These are phyloP conservation scores for Calonectria honghensis DNA, from an alignment of 2,329 filamentous ascomycete genomes.

Conservation along the genomic window DNA sequence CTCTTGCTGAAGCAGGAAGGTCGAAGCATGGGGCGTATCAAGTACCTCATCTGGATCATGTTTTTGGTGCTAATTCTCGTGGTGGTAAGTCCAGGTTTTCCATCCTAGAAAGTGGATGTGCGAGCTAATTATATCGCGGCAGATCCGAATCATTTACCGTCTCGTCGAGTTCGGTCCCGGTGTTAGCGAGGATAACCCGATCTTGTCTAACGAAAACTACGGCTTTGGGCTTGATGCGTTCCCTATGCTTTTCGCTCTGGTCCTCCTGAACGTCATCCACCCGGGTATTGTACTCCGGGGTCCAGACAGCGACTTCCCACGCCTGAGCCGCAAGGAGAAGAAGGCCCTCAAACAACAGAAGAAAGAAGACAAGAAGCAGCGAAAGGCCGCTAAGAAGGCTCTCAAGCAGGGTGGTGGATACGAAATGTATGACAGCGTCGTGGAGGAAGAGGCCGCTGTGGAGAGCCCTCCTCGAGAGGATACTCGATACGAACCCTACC, in stretches of 20 bases:
- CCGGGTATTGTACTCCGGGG: slow-evolving; percentile 69
- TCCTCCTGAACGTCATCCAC: slow-evolving; percentile 66
- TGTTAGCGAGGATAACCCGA: slow-evolving; percentile 63
- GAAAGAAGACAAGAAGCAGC: slow-evolving; percentile 55
- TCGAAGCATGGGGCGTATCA: slow-evolving; percentile 55
- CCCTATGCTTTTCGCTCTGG: slow-evolving; percentile 71
- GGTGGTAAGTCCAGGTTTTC: slow-evolving; percentile 55
- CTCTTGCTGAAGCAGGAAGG: slow-evolving; percentile 51
- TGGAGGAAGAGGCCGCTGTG: slow-evolving; percentile 31
- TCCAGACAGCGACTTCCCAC: slow-evolving; percentile 66
- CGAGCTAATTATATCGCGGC: slow-evolving; percentile 30
- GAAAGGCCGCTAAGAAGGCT: slow-evolving; percentile 51
- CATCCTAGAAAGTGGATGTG: neutral
- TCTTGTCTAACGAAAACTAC: slow-evolving; percentile 71
- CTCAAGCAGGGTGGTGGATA: slow-evolving; percentile 43
- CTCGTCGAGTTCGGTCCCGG: slow-evolving; percentile 73
- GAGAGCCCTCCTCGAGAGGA: slow-evolving; percentile 15
- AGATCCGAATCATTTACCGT: slow-evolving; percentile 77
- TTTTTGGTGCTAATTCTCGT: slow-evolving; percentile 60
- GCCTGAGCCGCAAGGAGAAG: slow-evolving; percentile 64
- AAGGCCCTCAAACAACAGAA: slow-evolving; percentile 64
- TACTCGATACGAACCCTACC: slow-evolving; percentile 22
- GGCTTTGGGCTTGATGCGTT: slow-evolving; percentile 71
- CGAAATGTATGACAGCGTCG: slow-evolving; percentile 43
- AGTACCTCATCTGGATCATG: slow-evolving; percentile 59